Conservation (phyloP, 768 basidiomycete species). For the Suillus subalutaceus region DNA sequence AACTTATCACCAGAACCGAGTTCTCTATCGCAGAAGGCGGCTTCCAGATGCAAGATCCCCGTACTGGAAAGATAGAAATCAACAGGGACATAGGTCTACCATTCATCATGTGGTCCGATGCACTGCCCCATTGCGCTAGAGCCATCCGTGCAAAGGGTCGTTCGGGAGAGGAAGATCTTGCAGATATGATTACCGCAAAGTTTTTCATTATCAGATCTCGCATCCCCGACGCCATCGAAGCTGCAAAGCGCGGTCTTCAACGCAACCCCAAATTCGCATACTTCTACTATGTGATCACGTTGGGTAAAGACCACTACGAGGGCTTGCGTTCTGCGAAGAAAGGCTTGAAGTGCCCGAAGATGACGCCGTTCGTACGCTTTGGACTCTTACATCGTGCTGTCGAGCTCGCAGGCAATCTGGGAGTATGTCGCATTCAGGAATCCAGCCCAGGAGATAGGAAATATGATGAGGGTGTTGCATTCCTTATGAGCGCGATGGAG, state of each 20-base stretch:
- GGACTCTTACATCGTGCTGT: constrained; percentile 64
- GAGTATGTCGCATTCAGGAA: constrained; percentile 50
- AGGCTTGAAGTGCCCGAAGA: constrained; percentile 58
- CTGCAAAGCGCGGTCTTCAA: constrained; percentile 50
- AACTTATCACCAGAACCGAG: constrained; percentile 58
- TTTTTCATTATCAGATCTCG: constrained; percentile 52
- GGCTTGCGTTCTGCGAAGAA: constrained; percentile 67
- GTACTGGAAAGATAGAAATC: constrained; percentile 43
- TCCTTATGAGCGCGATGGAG: constrained; percentile 60
- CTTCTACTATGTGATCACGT: constrained; percentile 63
- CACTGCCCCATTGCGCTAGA: constrained; percentile 60
- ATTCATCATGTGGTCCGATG: constrained; percentile 60
- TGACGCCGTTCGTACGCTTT: constrained; percentile 57
- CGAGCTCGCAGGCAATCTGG: constrained; percentile 61
- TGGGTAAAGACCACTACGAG: constrained; percentile 49
- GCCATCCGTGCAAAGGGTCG: constrained; percentile 51
- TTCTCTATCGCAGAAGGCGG: constrained; percentile 62
- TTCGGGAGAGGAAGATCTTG: constrained; percentile 49
- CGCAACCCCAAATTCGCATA: constrained; percentile 64
- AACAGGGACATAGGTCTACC: constrained; percentile 52
- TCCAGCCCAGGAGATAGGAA: constrained; percentile 43
- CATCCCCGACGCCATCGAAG: constrained; percentile 48
- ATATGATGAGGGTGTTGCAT: constrained; percentile 64
- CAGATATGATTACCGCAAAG: constrained; percentile 70
- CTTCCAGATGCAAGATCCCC: constrained; percentile 48